Evolutionary conservation across 2,329 filamentous ascomycete genomes (phyloP), one percentile per base, ranked within the genome.

Genomic region (Xylaria sp.): DNA sequence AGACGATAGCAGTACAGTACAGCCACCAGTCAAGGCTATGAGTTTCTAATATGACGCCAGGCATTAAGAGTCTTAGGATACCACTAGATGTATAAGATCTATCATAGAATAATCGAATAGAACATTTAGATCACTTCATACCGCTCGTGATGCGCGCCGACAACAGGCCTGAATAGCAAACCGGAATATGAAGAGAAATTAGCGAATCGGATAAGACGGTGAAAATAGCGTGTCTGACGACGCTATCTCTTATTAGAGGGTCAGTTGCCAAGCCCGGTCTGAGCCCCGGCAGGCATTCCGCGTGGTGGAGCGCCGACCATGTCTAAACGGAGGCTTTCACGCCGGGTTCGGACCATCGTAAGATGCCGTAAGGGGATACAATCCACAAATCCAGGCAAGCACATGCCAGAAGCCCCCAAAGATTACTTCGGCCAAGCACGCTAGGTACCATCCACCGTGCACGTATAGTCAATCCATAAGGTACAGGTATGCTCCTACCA

Each of bases 321-420:
- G 36, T 24, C 62, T 54, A 36, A 45, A 64, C 65, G 68, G 65
- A 65, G 56, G 58, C 59, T 69, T 55, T 53, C 42, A 51, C 47
- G 30, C 65, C 65, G 65, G 68, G 54, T 48, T 48, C 62, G 58
- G 65, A 61, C 39, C 30, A 36, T 32, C 14, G 50, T 42, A 27
- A 36, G 21, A n/a, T 57, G 51, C 32, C 17, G 34, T 48, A 48
- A 42, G 63, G 48, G 57, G 59, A 60, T 45, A 45, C 11, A 39
- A 32, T 2, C 8, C 19, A 55, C 63, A 39, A 21, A 3, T 14
- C 27, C 42, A 24, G 47, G 19, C 8, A 51, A 36, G 48, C 21
- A 32, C 14, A 32, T 6, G 7, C 50, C 14, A 30, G 24, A 17
- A 27, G 17, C 19, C 3, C 19, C 12, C 11, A 12, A 12, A 5